Base-by-base conservation (phyloP, 148 eudicot genomes). In the Limonium bicolor region DNA sequence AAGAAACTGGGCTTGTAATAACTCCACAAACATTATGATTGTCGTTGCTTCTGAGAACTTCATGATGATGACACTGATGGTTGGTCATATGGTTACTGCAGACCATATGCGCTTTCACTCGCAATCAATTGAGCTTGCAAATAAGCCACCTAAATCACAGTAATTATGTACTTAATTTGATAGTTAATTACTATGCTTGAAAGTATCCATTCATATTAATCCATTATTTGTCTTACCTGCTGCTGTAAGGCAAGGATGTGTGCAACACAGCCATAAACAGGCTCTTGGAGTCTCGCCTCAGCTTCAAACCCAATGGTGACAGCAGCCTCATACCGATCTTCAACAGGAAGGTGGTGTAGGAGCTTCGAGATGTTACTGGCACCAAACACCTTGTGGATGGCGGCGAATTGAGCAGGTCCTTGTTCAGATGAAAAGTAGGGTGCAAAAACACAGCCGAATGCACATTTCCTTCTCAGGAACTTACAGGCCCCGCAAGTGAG, bases 401-500 rank as follows among this genome's bases (percentile, higher is more conserved):
- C 95, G 0, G 95, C 90, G 26, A 85, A 85, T 22, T 82, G 59
- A 3, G 73, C 62, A 1, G 90, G 80, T 0, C 95, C 95, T 35
- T 77, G 86, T 26, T 85, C 92, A 13, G 82, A 71, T 61, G 75
- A 56, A 28, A 86, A 81, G 17, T 86, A 77, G 0, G 93, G 92
- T 15, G 92, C 95, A 39, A 86, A 86, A 2, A 86, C 40, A 58
- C 95, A 86, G 14, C 68, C 83, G 0, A 56, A 40, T 0, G 83
- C 79, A 58, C 95, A 86, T 47, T 86, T 86, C 35, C 93, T 61
- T 42, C 95, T 41, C 12, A 86, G 66, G 39, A 86, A 86, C 61
- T 86, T 86, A 68, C 95, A 86, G 40, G 95, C 95, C 24, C 95
- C 95, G 43, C 93, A 86, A 2, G 95, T n/a, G n/a, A n/a, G 94